These are phyloP conservation scores for Eucalyptus marginata DNA, from an alignment of 345 rosid genomes.

Conservation along the genomic window DNA sequence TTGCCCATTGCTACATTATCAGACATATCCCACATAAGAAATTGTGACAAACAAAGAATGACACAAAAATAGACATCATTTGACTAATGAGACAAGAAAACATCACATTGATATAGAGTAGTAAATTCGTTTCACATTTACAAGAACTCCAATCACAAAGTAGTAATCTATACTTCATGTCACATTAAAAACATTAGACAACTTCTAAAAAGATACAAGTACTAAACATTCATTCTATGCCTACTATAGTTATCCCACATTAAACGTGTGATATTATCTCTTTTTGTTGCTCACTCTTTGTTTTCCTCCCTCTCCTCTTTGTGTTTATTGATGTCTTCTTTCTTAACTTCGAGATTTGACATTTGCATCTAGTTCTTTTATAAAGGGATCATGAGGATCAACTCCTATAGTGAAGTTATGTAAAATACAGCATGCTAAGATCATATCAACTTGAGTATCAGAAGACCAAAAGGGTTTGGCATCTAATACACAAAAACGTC, in stretches of 20 bases:
- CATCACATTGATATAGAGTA: neutral
- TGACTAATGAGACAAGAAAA: neutral
- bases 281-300: rapidly evolving
- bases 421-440: too few species aligned
- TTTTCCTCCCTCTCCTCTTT: neutral
- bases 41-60: neutral
- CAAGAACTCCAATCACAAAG: neutral
- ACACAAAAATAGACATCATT: neutral
- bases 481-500: neutral
- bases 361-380: too few species aligned
- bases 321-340: neutral
- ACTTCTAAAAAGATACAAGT: too few species aligned
- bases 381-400: too few species aligned
- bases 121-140: neutral
- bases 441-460: too few species aligned
- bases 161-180: neutral
- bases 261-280: neutral
- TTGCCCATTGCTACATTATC: too few species aligned
- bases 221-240: neutral
- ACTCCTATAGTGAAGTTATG: too few species aligned
- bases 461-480: neutral
- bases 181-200: neutral
- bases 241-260: too few species aligned
- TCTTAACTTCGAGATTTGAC: neutral
- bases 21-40: neutral